Evolutionary conservation across 306 rosid species (phyloP), one percentile per base, ranked within the genome.

Genomic region (Adenanthera pavonina): DNA sequence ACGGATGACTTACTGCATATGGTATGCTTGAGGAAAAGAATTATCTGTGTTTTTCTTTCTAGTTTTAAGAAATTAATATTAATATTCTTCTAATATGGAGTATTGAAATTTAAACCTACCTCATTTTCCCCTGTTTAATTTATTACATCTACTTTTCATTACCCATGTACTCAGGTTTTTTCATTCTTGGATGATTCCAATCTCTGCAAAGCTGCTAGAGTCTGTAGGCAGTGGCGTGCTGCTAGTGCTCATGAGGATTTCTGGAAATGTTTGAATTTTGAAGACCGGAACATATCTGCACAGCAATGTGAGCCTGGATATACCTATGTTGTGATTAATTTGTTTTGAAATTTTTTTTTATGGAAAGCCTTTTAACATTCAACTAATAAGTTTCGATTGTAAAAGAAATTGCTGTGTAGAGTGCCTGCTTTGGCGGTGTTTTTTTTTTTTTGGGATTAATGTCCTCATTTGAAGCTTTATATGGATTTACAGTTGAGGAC

Each of bases 201-300:
- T 89, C 99, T 96, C 56, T 96, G 99, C 84, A 90, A 82, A 89
- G 99, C 98, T 67, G 98, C 98, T 72, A 84, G 91, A 77, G 98
- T 96, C 41, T 96, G 99, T 83, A 89, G 86, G 86, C 99, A 96
- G 82, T 96, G 99, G 99, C 91, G 92, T 83, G 73, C 81, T 76
- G 99, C 98, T 71, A 92, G 99, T 91, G 93, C 97, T 46, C 99
- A 96, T 82, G 99, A 92, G 84, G 99, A 96, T 86, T 96, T 96
- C 80, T 96, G 99, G 99, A 93, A 85, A 81, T 84, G 86, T 82
- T 91, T 96, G 88, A 88, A 91, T 89, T 94, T 96, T 89, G 97
- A 93, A 86, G 89, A 96, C 77, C 89, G 94, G 51, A 94, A 89
- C 85, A 93, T 96, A 80, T 91, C 99, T 61, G 56, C 86, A 12